Evolutionary conservation across 257 asterid species (phyloP).

Genomic region (Solanum gracilifrons): DNA sequence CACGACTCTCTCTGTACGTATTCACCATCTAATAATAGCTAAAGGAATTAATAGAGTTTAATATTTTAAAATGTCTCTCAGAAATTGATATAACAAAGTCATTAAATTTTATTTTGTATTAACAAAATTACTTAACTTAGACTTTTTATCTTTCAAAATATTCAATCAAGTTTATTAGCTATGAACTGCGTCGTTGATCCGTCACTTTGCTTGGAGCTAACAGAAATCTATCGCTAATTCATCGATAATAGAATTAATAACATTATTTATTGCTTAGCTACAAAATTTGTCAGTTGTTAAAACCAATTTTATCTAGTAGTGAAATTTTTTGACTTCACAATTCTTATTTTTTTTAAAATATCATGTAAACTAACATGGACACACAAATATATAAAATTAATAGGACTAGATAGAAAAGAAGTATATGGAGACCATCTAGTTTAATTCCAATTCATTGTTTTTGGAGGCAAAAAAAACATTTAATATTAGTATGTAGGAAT

Average conservation of each 20-base stretch:
- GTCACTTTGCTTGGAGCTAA: no score
- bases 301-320: no score
- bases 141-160: no score
- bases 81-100: no score
- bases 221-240: no score
- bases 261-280: no score
- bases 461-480: neutral
- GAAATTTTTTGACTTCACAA: neutral
- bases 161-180: neutral
- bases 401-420: neutral
- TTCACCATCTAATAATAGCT: neutral
- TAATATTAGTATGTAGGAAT: neutral
- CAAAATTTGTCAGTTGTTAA: no score
- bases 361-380: neutral
- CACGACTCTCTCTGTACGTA: neutral
- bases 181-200: rapidly evolving
- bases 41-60: neutral
- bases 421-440: neutral
- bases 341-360: no score
- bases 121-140: no score
- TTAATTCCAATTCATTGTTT: neutral
- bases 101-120: no score
- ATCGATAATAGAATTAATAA: no score
- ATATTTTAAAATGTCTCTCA: no score
- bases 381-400: neutral